Conservation (phyloP, 225 moss, liverwort and hornwort species). For the Straminergon stramineum region DNA sequence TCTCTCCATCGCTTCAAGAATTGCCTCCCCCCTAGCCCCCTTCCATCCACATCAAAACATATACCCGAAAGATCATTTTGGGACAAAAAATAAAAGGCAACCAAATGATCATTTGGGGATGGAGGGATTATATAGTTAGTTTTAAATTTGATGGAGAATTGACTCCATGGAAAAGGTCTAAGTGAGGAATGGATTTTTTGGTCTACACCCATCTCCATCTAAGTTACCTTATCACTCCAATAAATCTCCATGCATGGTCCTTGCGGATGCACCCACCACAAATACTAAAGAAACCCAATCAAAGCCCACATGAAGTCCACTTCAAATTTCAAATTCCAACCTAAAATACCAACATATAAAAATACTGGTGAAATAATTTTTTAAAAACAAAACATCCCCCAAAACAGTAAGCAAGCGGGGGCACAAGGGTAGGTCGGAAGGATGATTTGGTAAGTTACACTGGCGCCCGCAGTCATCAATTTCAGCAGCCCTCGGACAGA, state of each 20-base stretch:
- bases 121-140: background rate
- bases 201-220: background rate
- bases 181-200: background rate
- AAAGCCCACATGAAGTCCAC: background rate
- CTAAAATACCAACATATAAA: background rate
- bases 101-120: too few relatives aligned
- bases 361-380: background rate
- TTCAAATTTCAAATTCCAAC: background rate
- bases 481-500: slow-evolving; percentile 25
- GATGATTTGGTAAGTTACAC: background rate
- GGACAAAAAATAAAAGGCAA: too few relatives aligned
- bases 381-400: background rate
- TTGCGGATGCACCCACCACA: background rate
- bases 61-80: too few relatives aligned
- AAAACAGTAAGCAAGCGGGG: background rate
- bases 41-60: too few relatives aligned
- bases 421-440: background rate
- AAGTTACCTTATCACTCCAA: background rate
- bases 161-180: background rate
- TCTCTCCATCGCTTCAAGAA: too few relatives aligned
- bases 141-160: background rate
- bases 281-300: background rate
- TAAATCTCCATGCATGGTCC: background rate
- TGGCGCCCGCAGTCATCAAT: slow-evolving; percentile 7
- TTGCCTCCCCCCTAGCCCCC: too few relatives aligned